phyloP scores from a whole-genome alignment of 164 flowering plant species.

The Litsea cubeba region DNA sequence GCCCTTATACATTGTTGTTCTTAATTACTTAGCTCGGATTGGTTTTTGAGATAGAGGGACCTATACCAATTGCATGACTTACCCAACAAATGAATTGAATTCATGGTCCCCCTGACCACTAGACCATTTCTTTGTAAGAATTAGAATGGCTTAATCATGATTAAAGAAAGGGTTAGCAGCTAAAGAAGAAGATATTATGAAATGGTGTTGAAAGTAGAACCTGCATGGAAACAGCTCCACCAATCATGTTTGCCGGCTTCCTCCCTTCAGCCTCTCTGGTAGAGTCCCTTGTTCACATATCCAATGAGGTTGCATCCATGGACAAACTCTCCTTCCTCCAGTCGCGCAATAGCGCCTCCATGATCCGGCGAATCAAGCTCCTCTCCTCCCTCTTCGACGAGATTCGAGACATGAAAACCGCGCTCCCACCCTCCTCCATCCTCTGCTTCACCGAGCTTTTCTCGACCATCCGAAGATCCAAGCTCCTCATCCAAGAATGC shows the following conservation, averaged over 20 bases:
- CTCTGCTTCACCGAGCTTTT: slow-evolving; percentile 61
- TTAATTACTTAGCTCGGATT: too few relatives aligned
- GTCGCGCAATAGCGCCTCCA: slow-evolving; percentile 33
- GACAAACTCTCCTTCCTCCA: slow-evolving; percentile 45
- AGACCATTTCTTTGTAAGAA: not conserved
- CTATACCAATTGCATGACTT: too few relatives aligned
- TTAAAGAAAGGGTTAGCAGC: not conserved
- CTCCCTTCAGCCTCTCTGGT: slow-evolving; percentile 49
- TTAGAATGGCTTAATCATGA: too few relatives aligned
- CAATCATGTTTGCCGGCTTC: slow-evolving; percentile 40
- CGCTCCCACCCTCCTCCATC: slow-evolving; percentile 60
- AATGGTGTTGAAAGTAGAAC: not conserved
- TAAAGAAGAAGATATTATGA: not conserved
- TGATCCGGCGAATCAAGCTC: slow-evolving; percentile 55
- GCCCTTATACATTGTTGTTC: too few relatives aligned
- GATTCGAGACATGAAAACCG: slow-evolving; percentile 38
- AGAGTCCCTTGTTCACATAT: slow-evolving; percentile 45
- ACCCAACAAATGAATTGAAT: too few relatives aligned
- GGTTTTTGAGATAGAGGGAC: too few relatives aligned
- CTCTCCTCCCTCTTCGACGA: slow-evolving; percentile 66
- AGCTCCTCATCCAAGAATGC: slow-evolving; percentile 41
- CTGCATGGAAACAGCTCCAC: slow-evolving; percentile 29
- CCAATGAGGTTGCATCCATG: slow-evolving; percentile 43
- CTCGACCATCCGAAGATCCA: slow-evolving; percentile 40
- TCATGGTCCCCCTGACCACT: not conserved